A percentile compares a stretch with the other conserved stretches of the same genome.
Evolutionary conservation across 140 eudicot genomes (phyloP).

Genomic region (Flaveria floridana): DNA sequence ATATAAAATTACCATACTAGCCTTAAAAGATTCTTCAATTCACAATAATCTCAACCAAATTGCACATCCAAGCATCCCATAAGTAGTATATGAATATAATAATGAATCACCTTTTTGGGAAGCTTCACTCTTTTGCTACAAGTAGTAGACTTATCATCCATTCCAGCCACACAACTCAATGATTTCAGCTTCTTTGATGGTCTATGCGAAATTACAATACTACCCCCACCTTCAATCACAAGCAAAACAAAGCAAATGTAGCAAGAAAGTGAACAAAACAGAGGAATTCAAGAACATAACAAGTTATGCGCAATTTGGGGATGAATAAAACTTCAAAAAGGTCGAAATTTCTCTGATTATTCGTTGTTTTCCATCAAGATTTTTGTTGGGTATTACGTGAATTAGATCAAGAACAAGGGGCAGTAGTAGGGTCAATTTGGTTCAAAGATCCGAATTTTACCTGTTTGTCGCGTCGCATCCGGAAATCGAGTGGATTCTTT

Average conservation of each 20-base stretch:
- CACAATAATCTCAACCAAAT: slow-evolving; percentile 1
- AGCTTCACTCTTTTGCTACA: slow-evolving; percentile 29
- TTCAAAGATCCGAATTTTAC: slow-evolving; percentile 21
- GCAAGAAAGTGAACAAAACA: slow-evolving; percentile 9
- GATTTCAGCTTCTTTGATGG: slow-evolving; percentile 33
- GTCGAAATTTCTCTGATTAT: slow-evolving; percentile 14
- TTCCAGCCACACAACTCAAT: slow-evolving; percentile 29
- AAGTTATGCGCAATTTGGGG: background rate
- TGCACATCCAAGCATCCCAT: background rate
- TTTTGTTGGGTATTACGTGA: slow-evolving; percentile 17
- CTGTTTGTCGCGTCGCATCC: slow-evolving; percentile 37
- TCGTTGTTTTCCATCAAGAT: background rate
- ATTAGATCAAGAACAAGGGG: slow-evolving; percentile 28
- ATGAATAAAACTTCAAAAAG: slow-evolving; percentile 2
- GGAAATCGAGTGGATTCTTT: slow-evolving; percentile 35
- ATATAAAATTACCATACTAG: slow-evolving; percentile 12
- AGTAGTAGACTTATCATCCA: slow-evolving; percentile 19
- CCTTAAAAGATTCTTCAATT: slow-evolving; percentile 5
- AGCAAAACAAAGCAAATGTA: background rate
- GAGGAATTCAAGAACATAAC: background rate
- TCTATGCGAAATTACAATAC: slow-evolving; percentile 26
- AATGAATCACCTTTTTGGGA: slow-evolving; percentile 35
- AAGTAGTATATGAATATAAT: background rate
- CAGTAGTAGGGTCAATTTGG: slow-evolving; percentile 8
- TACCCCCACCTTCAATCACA: slow-evolving; percentile 32